Percentiles rank a stretch among this genome's conserved stretches.
Evolutionary conservation across 805 yeast species (phyloP).

Genomic region (Metschnikowia corniflorae): DNA sequence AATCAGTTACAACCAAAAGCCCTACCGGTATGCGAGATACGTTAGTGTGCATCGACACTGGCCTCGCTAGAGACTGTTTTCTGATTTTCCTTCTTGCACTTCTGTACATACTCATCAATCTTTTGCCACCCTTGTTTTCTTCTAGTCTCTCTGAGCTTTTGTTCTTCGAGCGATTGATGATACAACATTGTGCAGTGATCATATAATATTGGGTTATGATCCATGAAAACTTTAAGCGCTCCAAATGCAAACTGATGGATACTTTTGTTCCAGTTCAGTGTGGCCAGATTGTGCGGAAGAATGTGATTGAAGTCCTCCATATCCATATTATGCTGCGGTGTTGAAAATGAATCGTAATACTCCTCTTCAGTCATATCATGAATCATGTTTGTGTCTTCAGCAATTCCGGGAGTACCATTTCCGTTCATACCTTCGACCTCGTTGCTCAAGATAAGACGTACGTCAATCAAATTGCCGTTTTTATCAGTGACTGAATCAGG

Average conservation of each 20-base stretch:
- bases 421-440: conserved; percentile 21
- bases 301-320: conserved; percentile 32
- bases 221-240: conserved; percentile 89
- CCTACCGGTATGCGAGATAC: too few species aligned
- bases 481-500: conserved; percentile 40
- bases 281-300: conserved; percentile 44
- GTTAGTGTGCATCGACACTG: conserved; percentile 13
- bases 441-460: conserved; percentile 21
- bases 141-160: conserved; percentile 57
- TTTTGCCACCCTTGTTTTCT: conserved; percentile 69
- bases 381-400: conserved; percentile 17
- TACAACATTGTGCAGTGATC: conserved; percentile 90
- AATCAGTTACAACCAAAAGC: too few species aligned
- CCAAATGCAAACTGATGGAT: conserved; percentile 87
- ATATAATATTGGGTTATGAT: conserved; percentile 83
- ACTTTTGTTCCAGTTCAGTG: conserved; percentile 87
- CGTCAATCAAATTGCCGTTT: conserved; percentile 40
- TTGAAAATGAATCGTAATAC: conserved; percentile 39
- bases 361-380: conserved; percentile 43
- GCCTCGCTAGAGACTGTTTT: conserved; percentile 7
- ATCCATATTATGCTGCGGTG: conserved; percentile 31
- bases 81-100: conserved; percentile 12
- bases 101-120: conserved; percentile 56
- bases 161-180: conserved; percentile 74
- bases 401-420: conserved; percentile 16